These are phyloP conservation scores for Centaurea solstitialis DNA, from an alignment of 129 eudicot genomes.

Conservation along the genomic window DNA sequence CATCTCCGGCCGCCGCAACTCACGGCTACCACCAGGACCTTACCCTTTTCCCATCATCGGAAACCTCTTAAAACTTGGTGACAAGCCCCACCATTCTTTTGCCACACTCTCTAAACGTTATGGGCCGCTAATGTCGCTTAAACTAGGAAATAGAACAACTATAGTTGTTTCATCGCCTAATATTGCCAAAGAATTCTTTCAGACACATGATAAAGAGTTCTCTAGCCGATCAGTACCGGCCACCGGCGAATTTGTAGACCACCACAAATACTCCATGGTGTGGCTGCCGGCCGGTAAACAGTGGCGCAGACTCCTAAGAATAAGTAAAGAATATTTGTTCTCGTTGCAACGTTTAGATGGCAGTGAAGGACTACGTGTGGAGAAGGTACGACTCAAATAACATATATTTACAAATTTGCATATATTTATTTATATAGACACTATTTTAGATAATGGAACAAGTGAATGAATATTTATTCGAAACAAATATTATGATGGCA, in stretches of 20 bases:
- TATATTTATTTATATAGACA: too few species aligned
- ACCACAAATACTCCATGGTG: not conserved
- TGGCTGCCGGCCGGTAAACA: not conserved
- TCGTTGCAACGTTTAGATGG: conserved; percentile 7
- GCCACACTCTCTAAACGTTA: not conserved
- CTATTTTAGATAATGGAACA: too few species aligned
- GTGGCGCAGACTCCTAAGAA: not conserved
- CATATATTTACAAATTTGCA: too few species aligned
- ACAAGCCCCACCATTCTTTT: not conserved
- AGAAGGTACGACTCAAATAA: too few species aligned
- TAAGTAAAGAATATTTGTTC: not conserved
- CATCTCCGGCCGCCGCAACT: not conserved
- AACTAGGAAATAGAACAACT: not conserved
- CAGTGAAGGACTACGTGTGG: too few species aligned
- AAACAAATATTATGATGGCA: too few species aligned
- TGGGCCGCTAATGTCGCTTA: not conserved
- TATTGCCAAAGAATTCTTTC: conserved; percentile 30
- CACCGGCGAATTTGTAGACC: not conserved
- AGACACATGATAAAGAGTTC: conserved; percentile 28
- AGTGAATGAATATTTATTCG: too few species aligned
- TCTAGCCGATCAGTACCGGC: conserved; percentile 16
- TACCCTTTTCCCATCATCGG: not conserved
- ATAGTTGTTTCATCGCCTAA: conserved; percentile 34
- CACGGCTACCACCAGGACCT: not conserved
- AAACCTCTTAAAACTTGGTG: not conserved